These are phyloP conservation scores for Colletotrichum sp. DNA, from an alignment of 2,329 filamentous ascomycete genomes.

Conservation along the genomic window DNA sequence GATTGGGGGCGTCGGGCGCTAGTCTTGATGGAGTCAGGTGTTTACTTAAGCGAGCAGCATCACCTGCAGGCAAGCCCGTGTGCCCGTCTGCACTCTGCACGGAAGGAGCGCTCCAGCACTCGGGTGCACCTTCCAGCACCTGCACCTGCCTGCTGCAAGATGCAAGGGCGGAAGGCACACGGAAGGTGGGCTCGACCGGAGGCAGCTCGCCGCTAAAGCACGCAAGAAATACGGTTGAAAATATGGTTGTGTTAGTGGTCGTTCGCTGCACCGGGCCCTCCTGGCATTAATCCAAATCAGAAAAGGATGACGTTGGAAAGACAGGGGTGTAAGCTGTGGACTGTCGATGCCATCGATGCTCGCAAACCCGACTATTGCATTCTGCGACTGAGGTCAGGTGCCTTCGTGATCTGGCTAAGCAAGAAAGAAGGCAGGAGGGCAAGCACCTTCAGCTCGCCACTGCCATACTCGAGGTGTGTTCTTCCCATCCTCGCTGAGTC, in stretches of 20 bases:
- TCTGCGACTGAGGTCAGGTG: background rate
- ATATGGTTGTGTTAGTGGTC: background rate
- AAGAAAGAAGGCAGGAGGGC: background rate
- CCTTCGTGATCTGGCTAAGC: background rate
- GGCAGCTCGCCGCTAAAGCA: background rate
- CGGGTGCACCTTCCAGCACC: background rate
- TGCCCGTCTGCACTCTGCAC: background rate
- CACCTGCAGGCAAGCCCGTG: background rate
- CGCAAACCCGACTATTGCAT: background rate
- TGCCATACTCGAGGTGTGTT: background rate
- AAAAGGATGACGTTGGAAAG: background rate
- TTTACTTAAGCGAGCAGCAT: background rate
- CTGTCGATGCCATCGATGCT: background rate
- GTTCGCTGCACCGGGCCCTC: background rate
- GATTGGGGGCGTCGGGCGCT: slow-evolving; percentile 2
- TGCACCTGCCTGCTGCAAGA: background rate
- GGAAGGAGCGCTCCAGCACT: background rate
- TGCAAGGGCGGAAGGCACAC: background rate
- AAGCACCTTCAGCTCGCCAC: background rate
- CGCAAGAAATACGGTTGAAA: background rate
- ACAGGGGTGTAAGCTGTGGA: background rate
- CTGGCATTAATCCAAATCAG: background rate
- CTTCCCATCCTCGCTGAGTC: background rate
- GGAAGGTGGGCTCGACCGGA: background rate
- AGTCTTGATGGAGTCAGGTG: background rate